Evolutionary conservation across 2,329 filamentous ascomycete species (phyloP), one percentile per base, ranked within the genome.

Genomic region (Xylogone sp.): DNA sequence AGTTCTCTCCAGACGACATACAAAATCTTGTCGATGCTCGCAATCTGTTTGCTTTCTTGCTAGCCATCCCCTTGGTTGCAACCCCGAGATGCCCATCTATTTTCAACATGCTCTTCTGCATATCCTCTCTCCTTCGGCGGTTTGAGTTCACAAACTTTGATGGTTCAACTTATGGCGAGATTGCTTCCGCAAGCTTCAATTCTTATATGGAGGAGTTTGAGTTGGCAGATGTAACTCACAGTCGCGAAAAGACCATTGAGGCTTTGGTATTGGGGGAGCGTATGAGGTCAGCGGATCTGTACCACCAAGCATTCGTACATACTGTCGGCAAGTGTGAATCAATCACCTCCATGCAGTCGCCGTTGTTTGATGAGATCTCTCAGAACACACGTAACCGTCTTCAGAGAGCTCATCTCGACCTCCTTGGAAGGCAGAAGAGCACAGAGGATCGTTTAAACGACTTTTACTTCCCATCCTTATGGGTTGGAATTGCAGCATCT

Each of bases 271-370:
- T 99, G 10, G 92, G 89, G 51, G 93, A 99, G 71, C 82, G 82
- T 34, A 88, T 97, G 84, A 85, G 86, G 52, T 96, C 82, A 45
- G 82, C 86, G 62, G 79, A 85, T 7, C 78, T 99, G 2, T 97
- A 96, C 70, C 90, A 89, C 53, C 91, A 97, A 68, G 90, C 90
- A 0, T 97, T 97, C 63, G 84, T 91, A 4, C 94, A 97, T 68
- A 90, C 86, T 0, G 90, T 89, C 9, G 94, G 93, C 46, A 95
- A 94, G 69, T 90, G 93, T 53, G 81, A 88, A 19, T 78, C 90
- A 27, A 82, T 91, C 53, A 78, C 84, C 50, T 75, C 79, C 2
- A 71, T 91, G 45, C 80, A 83, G 43, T 84, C 83, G 46, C 81
- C 84, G 0, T 81, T 94, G 45, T 92, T 84, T 67, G 74, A 78